These are phyloP conservation scores for Lactarius trivialis DNA, from an alignment of 768 basidiomycete genomes.

Conservation along the genomic window DNA sequence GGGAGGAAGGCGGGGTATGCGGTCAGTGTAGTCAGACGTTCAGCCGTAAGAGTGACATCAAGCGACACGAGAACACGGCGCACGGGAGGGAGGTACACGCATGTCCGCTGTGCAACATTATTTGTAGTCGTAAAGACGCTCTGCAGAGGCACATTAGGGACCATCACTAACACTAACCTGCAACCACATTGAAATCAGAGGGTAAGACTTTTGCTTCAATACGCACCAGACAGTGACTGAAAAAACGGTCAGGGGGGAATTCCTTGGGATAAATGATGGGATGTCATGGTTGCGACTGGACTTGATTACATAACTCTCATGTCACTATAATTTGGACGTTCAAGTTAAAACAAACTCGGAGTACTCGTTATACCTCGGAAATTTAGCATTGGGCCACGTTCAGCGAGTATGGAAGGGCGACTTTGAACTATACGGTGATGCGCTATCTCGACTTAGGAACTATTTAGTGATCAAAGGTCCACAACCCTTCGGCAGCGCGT, in stretches of 20 bases:
- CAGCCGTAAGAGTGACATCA: conserved; percentile 13
- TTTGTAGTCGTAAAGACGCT: conserved; percentile 15
- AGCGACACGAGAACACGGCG: conserved; percentile 13
- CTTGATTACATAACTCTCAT: too few species aligned
- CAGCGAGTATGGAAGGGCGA: too few species aligned
- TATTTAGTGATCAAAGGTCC: neutral
- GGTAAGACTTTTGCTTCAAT: neutral
- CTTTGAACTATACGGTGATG: neutral
- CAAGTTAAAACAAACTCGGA: too few species aligned
- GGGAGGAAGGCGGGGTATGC: conserved; percentile 12
- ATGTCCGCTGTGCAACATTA: conserved; percentile 3
- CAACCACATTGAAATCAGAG: neutral
- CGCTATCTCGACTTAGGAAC: neutral
- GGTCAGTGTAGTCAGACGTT: conserved; percentile 8
- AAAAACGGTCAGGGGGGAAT: neutral
- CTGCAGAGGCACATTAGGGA: conserved; percentile 13
- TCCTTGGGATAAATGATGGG: too few species aligned
- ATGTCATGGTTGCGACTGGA: too few species aligned
- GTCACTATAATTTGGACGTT: too few species aligned
- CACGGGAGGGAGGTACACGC: conserved; percentile 5
- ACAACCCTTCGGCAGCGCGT: neutral
- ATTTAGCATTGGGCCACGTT: neutral
- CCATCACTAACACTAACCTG: neutral
- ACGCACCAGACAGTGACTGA: neutral
- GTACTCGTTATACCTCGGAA: neutral